Base-by-base conservation (phyloP, 345 rosid species). In the Eucalyptus tenuipes region DNA sequence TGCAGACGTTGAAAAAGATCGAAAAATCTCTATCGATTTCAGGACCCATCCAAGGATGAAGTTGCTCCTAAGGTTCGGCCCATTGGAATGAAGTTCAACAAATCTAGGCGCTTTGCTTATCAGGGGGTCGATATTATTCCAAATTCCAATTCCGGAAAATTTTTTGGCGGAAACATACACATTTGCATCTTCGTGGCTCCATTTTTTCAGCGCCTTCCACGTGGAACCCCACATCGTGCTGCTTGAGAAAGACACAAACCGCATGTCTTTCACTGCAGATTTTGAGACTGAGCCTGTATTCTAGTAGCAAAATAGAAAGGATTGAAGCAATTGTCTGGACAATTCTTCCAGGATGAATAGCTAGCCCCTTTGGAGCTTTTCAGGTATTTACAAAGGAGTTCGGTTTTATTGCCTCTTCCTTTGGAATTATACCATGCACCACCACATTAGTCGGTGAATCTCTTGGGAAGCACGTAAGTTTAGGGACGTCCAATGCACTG, bases 31-130 rank as follows among this genome's bases (percentile, higher is more conserved):
- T 95, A 91, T 15, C 96, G 91, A 88, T 95, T 95, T 33, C 93
- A 92, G 10, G 94, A 93, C 86, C 97, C 99, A n/a, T 91, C 95
- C 1, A 95, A 88, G 87, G 94, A 93, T 80, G 94, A 91, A 1
- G 97, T 93, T 86, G 99, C 95, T 2, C 94, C 94, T 81, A 97
- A 97, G 3, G 14, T 59, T 27, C 31, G 0, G 66, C 89, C 91
- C 37, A 87, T 94, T 50, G 89, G 91, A 88, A 91, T 92, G 96
- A 96, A 94, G 88, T 88, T 95, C 55, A 92, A 96, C 91, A 95
- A 89, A 89, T 90, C 94, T 42, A 94, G 91, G 89, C 89, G 97
- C 89, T 96, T 86, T 90, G 90, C 87, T 27, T 90, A 88, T 71
- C 27, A 87, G 52, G 91, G 91, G 33, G 33, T 10, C 1, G 64